These are phyloP conservation scores for Elongisporangium senticosum DNA, from an alignment of 352 stramenopile genomes.

Conservation along the genomic window DNA sequence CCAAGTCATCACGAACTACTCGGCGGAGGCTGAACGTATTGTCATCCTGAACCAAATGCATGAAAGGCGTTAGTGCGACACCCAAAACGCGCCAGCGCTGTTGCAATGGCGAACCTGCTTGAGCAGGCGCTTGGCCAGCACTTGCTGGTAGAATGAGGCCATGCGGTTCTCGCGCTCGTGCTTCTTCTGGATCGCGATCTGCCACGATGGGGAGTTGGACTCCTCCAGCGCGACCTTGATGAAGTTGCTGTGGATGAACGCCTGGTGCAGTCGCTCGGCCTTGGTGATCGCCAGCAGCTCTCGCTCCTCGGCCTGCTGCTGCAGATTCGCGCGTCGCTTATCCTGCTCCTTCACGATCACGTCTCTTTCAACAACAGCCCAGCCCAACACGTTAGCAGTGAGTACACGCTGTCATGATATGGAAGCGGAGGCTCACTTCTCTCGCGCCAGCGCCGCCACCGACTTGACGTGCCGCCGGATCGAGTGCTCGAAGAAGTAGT, in stretches of 20 bases:
- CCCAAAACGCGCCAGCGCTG: neutral
- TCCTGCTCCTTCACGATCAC: slow-evolving; percentile 24
- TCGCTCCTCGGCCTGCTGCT: slow-evolving; percentile 22
- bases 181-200: slow-evolving; percentile 51
- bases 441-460: slow-evolving; percentile 28
- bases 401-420: neutral
- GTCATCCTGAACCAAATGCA: slow-evolving; percentile 20
- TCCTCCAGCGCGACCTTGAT: slow-evolving; percentile 71
- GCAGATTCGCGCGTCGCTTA: slow-evolving; percentile 21
- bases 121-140: slow-evolving; percentile 28
- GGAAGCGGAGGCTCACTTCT: slow-evolving; percentile 31
- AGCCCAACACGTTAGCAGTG: neutral
- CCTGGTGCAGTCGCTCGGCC: slow-evolving; percentile 59
- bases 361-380: slow-evolving; percentile 23
- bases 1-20: slow-evolving; percentile 40
- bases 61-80: neutral
- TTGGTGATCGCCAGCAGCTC: slow-evolving; percentile 50
- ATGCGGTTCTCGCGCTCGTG: slow-evolving; percentile 48
- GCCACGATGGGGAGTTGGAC: slow-evolving; percentile 64
- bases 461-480: slow-evolving; percentile 59
- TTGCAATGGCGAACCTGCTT: slow-evolving; percentile 23
- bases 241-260: slow-evolving; percentile 63
- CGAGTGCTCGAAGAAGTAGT: slow-evolving; percentile 64
- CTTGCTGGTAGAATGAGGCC: slow-evolving; percentile 48
- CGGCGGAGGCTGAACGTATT: slow-evolving; percentile 47